These are phyloP conservation scores for Aspergillus eucalypticola DNA, from an alignment of 2,329 filamentous ascomycete species.

Conservation along the genomic window DNA sequence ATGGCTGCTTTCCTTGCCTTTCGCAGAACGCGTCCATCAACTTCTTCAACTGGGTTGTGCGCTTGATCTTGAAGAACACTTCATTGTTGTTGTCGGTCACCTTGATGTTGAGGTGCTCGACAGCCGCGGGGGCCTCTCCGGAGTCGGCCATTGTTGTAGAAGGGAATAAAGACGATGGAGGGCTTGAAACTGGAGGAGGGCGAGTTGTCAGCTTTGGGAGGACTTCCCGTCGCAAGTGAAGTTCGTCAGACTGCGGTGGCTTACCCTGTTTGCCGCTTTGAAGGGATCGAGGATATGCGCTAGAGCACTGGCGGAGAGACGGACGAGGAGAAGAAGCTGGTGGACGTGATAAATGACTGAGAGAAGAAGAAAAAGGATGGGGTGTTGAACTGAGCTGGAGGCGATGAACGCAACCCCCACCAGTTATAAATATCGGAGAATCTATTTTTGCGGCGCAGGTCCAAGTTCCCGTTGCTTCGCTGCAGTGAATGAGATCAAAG, in stretches of 20 bases:
- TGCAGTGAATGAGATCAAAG: neutral
- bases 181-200: neutral
- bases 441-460: constrained; percentile 40
- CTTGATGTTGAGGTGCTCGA: constrained; percentile 97
- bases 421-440: constrained; percentile 38
- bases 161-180: constrained; percentile 38
- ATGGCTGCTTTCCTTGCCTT: constrained; percentile 82
- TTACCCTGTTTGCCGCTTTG: neutral
- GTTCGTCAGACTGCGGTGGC: neutral
- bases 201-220: neutral
- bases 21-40: constrained; percentile 98
- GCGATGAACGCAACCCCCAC: constrained; percentile 26
- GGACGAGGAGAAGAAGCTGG: constrained; percentile 2
- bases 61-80: constrained; percentile 99
- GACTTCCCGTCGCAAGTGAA: neutral
- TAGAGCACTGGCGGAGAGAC: neutral
- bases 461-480: constrained; percentile 5
- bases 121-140: constrained; percentile 42
- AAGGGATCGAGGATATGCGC: neutral
- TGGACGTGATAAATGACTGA: constrained; percentile 5
- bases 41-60: constrained; percentile 92
- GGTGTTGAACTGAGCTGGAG: constrained; percentile 10
- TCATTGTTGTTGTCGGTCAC: constrained; percentile 99
- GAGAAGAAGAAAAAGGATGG: constrained; percentile 14
- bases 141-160: constrained; percentile 45